Evolutionary conservation across 192 early-diverging fungal genomes (phyloP), one percentile per base, ranked within the genome.

Genomic region (Coemansia sp.): DNA sequence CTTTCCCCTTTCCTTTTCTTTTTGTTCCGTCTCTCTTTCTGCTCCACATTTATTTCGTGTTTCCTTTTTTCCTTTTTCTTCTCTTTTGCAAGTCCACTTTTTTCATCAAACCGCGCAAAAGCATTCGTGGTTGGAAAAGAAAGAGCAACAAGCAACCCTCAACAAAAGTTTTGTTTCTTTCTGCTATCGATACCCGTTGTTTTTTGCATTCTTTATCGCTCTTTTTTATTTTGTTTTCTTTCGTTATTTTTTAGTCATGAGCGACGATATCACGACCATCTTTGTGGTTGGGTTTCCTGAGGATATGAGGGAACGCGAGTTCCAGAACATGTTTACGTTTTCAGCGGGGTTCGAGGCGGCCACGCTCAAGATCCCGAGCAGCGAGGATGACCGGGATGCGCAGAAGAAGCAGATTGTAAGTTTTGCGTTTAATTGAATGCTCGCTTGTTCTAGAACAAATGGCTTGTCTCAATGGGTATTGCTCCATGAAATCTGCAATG

Each of bases 311-410:
- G 97, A 99, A 77, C 84, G 97, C 46, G 97, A 99, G 79, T 99
- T 99, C 68, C 96, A 96, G 69, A 97, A 96, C 81, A 98, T 98
- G 95, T 99, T 99, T 83, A 94, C 90, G 25, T 98, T 99, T 63
- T 93, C 91, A 20, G 84, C 92, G 38, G 97, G 96, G 11, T 99
- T 99, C 60, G 97, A 98, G 69, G 97, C 96, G 3, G 95, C 97
- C 11, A 93, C 94, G 5, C 84, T 99, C 28, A 99, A 98, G 80
- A 84, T 92, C 38, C 93, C 94, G 20, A 72, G 76, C 47, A 79
- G 82, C 72, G 89, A 89, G 48, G 85, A 75, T 15, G 79, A 81
- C 57, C 82, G 76, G 37, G 84, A 86, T 57, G 71, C 85, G 38
- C 81, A 85, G 56, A 86, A 86, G 79, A 92, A 92, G 70, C 93